Conservation (phyloP, 2,329 filamentous ascomycete genomes). For the Colletotrichum lentis region DNA sequence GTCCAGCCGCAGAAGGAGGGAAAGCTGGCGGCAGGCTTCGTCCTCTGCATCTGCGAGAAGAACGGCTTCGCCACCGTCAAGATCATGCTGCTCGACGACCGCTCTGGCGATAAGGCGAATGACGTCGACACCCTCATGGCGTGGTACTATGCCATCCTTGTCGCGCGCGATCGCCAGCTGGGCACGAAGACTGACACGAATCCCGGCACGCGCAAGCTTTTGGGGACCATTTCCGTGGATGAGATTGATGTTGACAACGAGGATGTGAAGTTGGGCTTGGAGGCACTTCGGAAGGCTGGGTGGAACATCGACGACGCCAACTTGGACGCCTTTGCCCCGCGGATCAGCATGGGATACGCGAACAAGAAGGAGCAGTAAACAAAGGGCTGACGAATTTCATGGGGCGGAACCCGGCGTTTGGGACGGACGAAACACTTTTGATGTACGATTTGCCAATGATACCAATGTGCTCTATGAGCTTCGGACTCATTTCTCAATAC, state of each 20-base stretch:
- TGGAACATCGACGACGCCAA: slow-evolving; percentile 4
- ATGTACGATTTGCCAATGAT: slow-evolving; percentile 10
- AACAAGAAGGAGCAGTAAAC: slow-evolving; percentile 9
- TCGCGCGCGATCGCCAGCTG: neutral
- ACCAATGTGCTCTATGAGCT: neutral
- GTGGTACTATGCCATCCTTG: slow-evolving; percentile 11
- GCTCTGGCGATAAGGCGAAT: neutral
- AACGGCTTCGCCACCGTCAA: slow-evolving; percentile 5
- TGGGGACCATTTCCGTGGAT: neutral
- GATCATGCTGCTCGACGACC: slow-evolving; percentile 24
- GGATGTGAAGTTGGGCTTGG: neutral
- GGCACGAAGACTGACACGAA: neutral
- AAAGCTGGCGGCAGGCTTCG: neutral
- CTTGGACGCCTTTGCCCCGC: slow-evolving; percentile 10
- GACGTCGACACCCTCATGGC: neutral
- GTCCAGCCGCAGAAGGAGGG: neutral
- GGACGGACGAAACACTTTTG: neutral
- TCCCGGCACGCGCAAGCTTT: neutral
- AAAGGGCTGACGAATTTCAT: neutral
- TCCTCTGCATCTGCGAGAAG: slow-evolving; percentile 8
- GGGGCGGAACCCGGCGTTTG: neutral
- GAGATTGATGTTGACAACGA: neutral
- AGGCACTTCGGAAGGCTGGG: slow-evolving; percentile 5
- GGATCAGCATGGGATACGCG: neutral
- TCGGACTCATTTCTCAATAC: neutral